phyloP scores from a whole-genome alignment of 2,329 filamentous ascomycete genomes.

The Coniochaeta hoffmannii region DNA sequence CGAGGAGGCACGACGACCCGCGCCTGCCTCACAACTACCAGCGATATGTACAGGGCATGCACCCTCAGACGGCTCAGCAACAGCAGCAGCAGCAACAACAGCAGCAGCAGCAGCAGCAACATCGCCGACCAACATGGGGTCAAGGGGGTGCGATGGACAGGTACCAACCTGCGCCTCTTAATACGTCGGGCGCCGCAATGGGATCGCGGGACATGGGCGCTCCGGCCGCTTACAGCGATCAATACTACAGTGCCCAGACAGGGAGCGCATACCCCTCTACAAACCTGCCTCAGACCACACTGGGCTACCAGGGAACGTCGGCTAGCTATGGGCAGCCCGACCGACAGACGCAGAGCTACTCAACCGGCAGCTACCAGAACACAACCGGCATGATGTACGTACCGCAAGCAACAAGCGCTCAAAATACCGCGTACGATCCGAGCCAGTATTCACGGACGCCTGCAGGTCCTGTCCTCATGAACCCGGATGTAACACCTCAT shows the following conservation, averaged over 20 bases:
- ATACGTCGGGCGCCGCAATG: conserved; percentile 37
- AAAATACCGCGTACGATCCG: conserved; percentile 62
- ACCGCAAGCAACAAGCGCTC: conserved; percentile 47
- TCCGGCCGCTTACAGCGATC: conserved; percentile 46
- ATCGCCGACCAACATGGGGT: conserved; percentile 26
- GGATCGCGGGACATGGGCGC: conserved; percentile 41
- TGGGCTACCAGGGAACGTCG: conserved; percentile 44
- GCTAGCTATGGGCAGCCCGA: conserved; percentile 54
- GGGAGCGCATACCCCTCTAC: conserved; percentile 39
- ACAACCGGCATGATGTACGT: conserved; percentile 69
- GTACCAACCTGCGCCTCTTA: conserved; percentile 41
- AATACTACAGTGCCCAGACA: conserved; percentile 50
- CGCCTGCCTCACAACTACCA: conserved; percentile 52
- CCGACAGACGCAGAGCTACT: conserved; percentile 46
- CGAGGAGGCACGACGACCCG: conserved; percentile 69
- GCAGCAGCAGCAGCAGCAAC: conserved; percentile 23
- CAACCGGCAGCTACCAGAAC: conserved; percentile 46
- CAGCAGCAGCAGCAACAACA: conserved; percentile 1
- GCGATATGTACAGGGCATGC: neutral
- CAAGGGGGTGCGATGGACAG: conserved; percentile 38
- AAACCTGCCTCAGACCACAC: conserved; percentile 47
- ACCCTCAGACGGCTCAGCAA: conserved; percentile 21
- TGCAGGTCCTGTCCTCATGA: conserved; percentile 69
- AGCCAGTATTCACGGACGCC: conserved; percentile 71
- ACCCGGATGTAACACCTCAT: conserved; percentile 57